These are phyloP conservation scores for Cutaneotrichosporon dermatis DNA, from an alignment of 1,284 basidiomycete genomes.

Conservation along the genomic window DNA sequence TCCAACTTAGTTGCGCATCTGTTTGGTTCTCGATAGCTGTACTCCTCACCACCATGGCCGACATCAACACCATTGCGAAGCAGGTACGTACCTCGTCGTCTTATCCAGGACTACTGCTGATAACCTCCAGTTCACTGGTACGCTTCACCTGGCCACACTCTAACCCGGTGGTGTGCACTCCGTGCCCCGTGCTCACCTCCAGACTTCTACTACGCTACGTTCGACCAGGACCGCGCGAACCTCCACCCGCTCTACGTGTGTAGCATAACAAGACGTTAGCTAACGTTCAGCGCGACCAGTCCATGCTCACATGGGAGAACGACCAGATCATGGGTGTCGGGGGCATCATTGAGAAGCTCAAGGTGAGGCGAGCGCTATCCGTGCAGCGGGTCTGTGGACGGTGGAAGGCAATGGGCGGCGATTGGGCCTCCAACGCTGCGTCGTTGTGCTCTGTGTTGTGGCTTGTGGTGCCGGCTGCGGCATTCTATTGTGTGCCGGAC, in stretches of 20 bases:
- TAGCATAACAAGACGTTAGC: background rate
- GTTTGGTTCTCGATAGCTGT: constrained; percentile 6
- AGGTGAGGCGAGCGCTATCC: constrained; percentile 52
- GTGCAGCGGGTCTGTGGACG: background rate
- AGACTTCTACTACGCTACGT: constrained; percentile 51
- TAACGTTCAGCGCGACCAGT: constrained; percentile 62
- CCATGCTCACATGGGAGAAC: constrained; percentile 89
- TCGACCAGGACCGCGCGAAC: constrained; percentile 41
- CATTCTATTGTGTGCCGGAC: no score
- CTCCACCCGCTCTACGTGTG: constrained; percentile 47
- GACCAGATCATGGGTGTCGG: constrained; percentile 58
- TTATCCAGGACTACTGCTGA: constrained; percentile 43
- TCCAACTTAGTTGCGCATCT: background rate
- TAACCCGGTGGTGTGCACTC: constrained; percentile 35
- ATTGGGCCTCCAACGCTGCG: no score
- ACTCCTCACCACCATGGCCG: constrained; percentile 56
- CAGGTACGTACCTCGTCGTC: constrained; percentile 29
- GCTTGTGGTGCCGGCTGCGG: no score
- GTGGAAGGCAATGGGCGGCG: background rate
- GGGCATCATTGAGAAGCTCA: constrained; percentile 74
- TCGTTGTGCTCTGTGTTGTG: no score
- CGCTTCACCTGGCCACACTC: constrained; percentile 51
- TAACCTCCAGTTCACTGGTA: constrained; percentile 52
- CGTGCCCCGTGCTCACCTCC: constrained; percentile 1
- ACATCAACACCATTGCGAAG: constrained; percentile 58